These are phyloP conservation scores for Seminavis robusta DNA, from an alignment of 108 stramenopile genomes.

Conservation along the genomic window DNA sequence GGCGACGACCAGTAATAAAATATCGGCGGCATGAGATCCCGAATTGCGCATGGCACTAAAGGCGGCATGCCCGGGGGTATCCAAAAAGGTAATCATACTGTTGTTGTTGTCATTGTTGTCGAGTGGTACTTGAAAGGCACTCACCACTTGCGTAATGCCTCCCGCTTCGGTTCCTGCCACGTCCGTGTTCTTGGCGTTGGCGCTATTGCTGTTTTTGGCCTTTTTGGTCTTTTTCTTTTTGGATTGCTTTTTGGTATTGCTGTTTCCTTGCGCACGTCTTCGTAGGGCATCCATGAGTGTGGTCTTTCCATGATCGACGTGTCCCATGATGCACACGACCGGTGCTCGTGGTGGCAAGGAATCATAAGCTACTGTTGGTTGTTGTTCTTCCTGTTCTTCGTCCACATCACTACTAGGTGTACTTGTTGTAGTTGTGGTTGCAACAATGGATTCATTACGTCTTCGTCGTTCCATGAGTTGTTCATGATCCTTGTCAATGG, in stretches of 20 bases:
- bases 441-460: too few species aligned
- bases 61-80: constrained; percentile 97
- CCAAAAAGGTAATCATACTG: constrained; percentile 86
- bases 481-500: too few species aligned
- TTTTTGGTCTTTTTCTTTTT: constrained; percentile 26
- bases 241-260: constrained; percentile 21
- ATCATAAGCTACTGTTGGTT: too few species aligned
- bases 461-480: too few species aligned
- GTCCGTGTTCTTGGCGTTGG: too few species aligned
- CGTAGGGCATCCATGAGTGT: constrained; percentile 95
- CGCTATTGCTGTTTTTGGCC: constrained; percentile 1
- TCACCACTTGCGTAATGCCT: constrained; percentile 96
- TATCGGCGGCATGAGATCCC: constrained; percentile 91
- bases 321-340: constrained; percentile 70
- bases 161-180: constrained; percentile 95
- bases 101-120: constrained; percentile 30
- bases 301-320: constrained; percentile 98
- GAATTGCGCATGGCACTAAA: constrained; percentile 92
- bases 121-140: constrained; percentile 85
- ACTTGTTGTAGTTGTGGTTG: too few species aligned
- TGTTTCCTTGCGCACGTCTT: constrained; percentile 71
- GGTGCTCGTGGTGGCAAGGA: constrained; percentile 44
- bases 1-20: constrained; percentile 94
- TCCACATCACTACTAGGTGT: too few species aligned
- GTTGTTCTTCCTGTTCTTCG: too few species aligned